Evolutionary conservation across 345 rosid genomes (phyloP).

Genomic region (Citrus glauca): DNA sequence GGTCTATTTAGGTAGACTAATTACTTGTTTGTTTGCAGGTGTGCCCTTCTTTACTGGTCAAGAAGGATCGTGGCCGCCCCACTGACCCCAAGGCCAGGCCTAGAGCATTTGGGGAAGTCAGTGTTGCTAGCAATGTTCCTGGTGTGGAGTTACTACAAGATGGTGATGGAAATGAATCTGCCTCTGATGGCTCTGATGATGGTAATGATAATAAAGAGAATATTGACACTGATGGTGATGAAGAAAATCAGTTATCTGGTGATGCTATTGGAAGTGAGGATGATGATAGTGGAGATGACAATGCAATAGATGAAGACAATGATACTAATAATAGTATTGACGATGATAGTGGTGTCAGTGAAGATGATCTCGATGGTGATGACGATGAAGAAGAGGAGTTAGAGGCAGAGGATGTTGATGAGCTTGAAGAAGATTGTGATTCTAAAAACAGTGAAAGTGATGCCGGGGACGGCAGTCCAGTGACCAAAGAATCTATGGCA

Average conservation of each 20-base stretch:
- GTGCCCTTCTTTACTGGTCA: slow-evolving; percentile 83
- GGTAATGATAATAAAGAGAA: slow-evolving; percentile 15
- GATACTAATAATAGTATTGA: slow-evolving; percentile 4
- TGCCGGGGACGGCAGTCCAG: slow-evolving; percentile 17
- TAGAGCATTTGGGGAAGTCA: slow-evolving; percentile 76
- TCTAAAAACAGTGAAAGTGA: slow-evolving; percentile 12
- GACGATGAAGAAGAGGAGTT: slow-evolving; percentile 28
- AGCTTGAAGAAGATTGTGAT: slow-evolving; percentile 23
- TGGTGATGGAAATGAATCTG: slow-evolving; percentile 33
- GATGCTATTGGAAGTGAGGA: slow-evolving; percentile 31
- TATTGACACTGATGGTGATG: slow-evolving; percentile 31
- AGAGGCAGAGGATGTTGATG: slow-evolving; percentile 29
- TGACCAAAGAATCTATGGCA: slow-evolving; percentile 28
- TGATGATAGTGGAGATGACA: slow-evolving; percentile 42
- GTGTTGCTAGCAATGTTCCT: slow-evolving; percentile 60
- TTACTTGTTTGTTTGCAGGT: slow-evolving; percentile 39
- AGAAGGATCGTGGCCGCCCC: slow-evolving; percentile 95
- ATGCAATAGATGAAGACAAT: slow-evolving; percentile 28
- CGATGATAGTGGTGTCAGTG: slow-evolving; percentile 26
- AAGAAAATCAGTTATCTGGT: slow-evolving; percentile 27
- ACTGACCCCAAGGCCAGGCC: slow-evolving; percentile 69
- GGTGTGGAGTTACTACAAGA: slow-evolving; percentile 66
- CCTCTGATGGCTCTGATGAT: slow-evolving; percentile 29
- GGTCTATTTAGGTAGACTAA: background rate
- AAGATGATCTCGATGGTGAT: slow-evolving; percentile 22